Evolutionary conservation across 2,329 filamentous ascomycete species (phyloP).

Genomic region (Xylariaceae sp.): DNA sequence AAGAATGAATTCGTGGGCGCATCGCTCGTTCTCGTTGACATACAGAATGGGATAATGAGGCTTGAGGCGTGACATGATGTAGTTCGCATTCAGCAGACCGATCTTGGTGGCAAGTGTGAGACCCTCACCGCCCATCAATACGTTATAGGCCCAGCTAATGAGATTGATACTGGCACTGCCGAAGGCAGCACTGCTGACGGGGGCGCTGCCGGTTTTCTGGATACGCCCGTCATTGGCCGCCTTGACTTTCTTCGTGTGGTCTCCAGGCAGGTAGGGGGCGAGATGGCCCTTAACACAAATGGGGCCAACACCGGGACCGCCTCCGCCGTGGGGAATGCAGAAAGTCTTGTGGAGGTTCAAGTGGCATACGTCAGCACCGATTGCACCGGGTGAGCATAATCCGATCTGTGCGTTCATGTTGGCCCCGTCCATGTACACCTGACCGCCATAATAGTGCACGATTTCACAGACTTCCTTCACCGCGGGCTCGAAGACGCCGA

Average conservation of each 20-base stretch:
- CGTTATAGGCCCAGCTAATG: slow-evolving; percentile 93
- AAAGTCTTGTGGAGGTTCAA: slow-evolving; percentile 98
- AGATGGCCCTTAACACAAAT: slow-evolving; percentile 88
- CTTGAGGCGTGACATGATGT: slow-evolving; percentile 83
- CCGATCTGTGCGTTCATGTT: slow-evolving; percentile 99
- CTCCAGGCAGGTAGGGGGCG: slow-evolving; percentile 69
- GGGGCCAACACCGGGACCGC: slow-evolving; percentile 88
- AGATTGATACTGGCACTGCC: slow-evolving; percentile 89
- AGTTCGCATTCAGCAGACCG: slow-evolving; percentile 94
- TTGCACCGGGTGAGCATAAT: slow-evolving; percentile 88
- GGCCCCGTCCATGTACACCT: slow-evolving; percentile 98
- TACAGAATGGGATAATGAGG: slow-evolving; percentile 90
- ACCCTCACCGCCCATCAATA: slow-evolving; percentile 83
- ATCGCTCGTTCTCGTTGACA: slow-evolving; percentile 81
- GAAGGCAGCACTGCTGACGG: slow-evolving; percentile 77
- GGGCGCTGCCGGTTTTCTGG: slow-evolving; percentile 37
- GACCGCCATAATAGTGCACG: slow-evolving; percentile 82
- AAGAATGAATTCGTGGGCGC: slow-evolving; percentile 96
- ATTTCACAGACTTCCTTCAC: slow-evolving; percentile 81
- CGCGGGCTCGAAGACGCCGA: slow-evolving; percentile 87
- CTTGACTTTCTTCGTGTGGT: slow-evolving; percentile 4
- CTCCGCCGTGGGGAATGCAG: slow-evolving; percentile 94
- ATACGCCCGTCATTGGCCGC: not conserved
- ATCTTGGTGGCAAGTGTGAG: slow-evolving; percentile 87
- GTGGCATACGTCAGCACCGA: slow-evolving; percentile 95